Conservation (phyloP, 192 early-diverging fungal genomes). For the Linnemannia zychae region DNA sequence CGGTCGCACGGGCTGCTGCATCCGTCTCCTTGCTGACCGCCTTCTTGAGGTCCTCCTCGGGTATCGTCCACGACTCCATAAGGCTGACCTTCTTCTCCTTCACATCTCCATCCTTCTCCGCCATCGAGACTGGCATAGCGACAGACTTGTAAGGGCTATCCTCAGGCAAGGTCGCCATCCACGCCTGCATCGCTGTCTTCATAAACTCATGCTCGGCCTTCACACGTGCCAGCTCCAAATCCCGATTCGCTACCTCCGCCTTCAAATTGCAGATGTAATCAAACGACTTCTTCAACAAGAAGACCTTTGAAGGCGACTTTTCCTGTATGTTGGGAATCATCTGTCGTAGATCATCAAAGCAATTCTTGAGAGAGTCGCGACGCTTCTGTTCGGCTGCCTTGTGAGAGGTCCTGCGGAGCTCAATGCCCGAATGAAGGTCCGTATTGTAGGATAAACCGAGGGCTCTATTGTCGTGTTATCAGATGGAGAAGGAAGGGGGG, state of each 20-base stretch:
- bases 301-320: constrained; percentile 52
- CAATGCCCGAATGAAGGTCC: constrained; percentile 84
- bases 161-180: constrained; percentile 35
- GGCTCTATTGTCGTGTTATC: constrained; percentile 43
- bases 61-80: constrained; percentile 35
- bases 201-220: constrained; percentile 47
- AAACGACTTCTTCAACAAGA: constrained; percentile 53
- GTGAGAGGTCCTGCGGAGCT: constrained; percentile 88
- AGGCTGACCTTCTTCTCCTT: neutral
- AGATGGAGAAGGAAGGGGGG: too few relatives aligned
- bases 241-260: constrained; percentile 44
- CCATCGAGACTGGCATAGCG: neutral
- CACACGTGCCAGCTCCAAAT: constrained; percentile 44
- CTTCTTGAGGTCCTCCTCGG: constrained; percentile 36
- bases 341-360: constrained; percentile 86
- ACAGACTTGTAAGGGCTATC: constrained; percentile 26
- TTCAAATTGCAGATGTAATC: constrained; percentile 54
- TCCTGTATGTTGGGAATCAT: constrained; percentile 71
- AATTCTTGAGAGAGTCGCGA: constrained; percentile 91
- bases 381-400: constrained; percentile 98
- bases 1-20: constrained; percentile 10
- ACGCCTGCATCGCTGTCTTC: constrained; percentile 40
- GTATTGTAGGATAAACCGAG: constrained; percentile 81
- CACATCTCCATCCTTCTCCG: neutral
- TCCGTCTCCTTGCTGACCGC: constrained; percentile 25